Base-by-base conservation (phyloP, 2,329 filamentous ascomycete genomes). In the Setomelanomma holmii region DNA sequence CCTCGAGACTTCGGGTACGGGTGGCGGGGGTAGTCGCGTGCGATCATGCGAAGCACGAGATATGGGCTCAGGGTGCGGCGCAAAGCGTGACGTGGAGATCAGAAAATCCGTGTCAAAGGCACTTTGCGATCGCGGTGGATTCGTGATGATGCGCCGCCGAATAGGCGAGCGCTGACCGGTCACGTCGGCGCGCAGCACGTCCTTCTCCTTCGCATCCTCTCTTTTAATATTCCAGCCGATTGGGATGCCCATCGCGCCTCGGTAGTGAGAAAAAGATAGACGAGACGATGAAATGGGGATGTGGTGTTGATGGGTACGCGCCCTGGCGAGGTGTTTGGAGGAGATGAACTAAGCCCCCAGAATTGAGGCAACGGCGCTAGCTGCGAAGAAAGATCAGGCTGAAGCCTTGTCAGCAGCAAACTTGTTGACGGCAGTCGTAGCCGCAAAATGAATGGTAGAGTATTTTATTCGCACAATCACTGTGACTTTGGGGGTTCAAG, bases 161-260 rank as follows among this genome's bases (percentile, higher is more conserved):
- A 87, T 87, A 36, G 82, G 73, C 34, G 83, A 86, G 66, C 84
- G 82, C 49, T 77, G 68, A 40, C 82, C 82, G 51, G 80, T 79
- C 33, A 78, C 71, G 64, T 86, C 84, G 56, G 68, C 71, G 68
- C 84, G 85, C 56, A 76, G 67, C 46, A 76, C 69, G 51, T 76
- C 73, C 47, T 76, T 78, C 20, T 72, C 69, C 54, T 56, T 61
- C 49, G 77, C 75, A 53, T 78, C 73, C 41, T 82, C 66, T 82
- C 80, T 69, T 78, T 79, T 77, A 79, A 86, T 74, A 49, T 66
- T 66, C 62, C 62, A 67, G 49, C 62, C 63, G 56, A 86, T 79
- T 56, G 79, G 80, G 64, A 82, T 76, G 63, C 80, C 80, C 79
- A 82, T 82, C 48, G 66, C 58, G 56, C 51, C 55, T 22, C 38